Conservation (phyloP, 2,329 filamentous ascomycete genomes). For the Ceratocystiopsis minuta region DNA sequence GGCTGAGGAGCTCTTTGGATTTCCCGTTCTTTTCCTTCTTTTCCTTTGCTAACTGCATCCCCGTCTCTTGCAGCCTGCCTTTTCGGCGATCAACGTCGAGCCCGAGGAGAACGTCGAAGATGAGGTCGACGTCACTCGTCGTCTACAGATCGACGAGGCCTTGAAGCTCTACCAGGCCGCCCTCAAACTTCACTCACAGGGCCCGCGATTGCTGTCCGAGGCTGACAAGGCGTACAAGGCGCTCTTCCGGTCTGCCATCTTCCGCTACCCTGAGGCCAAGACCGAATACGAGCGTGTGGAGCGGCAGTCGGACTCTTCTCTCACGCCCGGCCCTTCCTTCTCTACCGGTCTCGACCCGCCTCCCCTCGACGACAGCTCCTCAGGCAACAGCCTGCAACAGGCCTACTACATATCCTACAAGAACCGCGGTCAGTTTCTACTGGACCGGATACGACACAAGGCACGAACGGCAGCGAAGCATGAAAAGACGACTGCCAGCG, state of each 20-base stretch:
- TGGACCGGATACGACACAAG: conserved; percentile 52
- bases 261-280: conserved; percentile 71
- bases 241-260: conserved; percentile 84
- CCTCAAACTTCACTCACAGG: conserved; percentile 79
- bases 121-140: conserved; percentile 85
- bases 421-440: conserved; percentile 77
- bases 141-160: conserved; percentile 93
- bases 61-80: conserved; percentile 37
- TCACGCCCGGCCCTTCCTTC: conserved; percentile 28
- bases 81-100: conserved; percentile 84
- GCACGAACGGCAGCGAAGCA: conserved; percentile 13
- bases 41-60: no score
- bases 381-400: conserved; percentile 67
- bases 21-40: background rate
- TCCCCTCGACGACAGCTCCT: conserved; percentile 49
- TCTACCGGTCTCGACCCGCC: conserved; percentile 34
- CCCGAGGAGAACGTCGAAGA: conserved; percentile 80
- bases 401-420: conserved; percentile 89
- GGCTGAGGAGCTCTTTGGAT: background rate
- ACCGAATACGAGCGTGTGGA: conserved; percentile 68
- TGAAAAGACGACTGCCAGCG: conserved; percentile 1
- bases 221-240: conserved; percentile 67
- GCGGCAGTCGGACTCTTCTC: conserved; percentile 30
- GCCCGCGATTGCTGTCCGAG: conserved; percentile 54
- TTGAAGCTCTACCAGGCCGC: conserved; percentile 87